Evolutionary conservation across 176 grass and related monocot genomes (phyloP).

Genomic region (Hsuehochloa calcarea): DNA sequence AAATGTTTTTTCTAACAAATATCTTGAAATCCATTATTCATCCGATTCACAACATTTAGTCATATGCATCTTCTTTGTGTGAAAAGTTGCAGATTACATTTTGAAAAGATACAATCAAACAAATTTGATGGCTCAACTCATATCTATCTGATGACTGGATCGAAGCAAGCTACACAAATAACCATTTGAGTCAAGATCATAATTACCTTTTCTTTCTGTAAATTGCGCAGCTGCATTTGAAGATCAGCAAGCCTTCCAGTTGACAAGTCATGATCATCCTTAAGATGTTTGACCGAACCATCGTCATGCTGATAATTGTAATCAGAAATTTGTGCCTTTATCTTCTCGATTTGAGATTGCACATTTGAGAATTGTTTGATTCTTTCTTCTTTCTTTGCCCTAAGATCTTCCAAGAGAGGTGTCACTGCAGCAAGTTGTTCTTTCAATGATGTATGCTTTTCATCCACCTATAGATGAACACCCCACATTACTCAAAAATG

Average conservation of each 20-base stretch:
- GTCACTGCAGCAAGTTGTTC: slow-evolving; percentile 68
- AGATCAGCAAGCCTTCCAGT: slow-evolving; percentile 72
- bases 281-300: slow-evolving; percentile 29
- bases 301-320: slow-evolving; percentile 36
- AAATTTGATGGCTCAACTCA: not conserved
- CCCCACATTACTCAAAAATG: slow-evolving; percentile 7
- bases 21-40: not conserved
- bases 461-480: slow-evolving; percentile 55
- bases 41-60: not conserved
- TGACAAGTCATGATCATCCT: slow-evolving; percentile 83
- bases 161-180: not conserved
- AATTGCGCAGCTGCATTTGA: slow-evolving; percentile 67
- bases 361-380: slow-evolving; percentile 68
- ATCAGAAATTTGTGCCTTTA: slow-evolving; percentile 75
- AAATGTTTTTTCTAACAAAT: not conserved
- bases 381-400: slow-evolving; percentile 80
- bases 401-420: slow-evolving; percentile 82
- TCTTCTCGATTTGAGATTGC: slow-evolving; percentile 78
- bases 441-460: slow-evolving; percentile 68
- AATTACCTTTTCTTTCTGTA: slow-evolving; percentile 87
- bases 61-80: not conserved
- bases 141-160: slow-evolving; percentile 3
- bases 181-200: slow-evolving; percentile 9
- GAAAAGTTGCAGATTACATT: not conserved
- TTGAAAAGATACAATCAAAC: not conserved